Evolutionary conservation across 1,284 basidiomycete species (phyloP).

Genomic region (Malassezia sympodialis): DNA sequence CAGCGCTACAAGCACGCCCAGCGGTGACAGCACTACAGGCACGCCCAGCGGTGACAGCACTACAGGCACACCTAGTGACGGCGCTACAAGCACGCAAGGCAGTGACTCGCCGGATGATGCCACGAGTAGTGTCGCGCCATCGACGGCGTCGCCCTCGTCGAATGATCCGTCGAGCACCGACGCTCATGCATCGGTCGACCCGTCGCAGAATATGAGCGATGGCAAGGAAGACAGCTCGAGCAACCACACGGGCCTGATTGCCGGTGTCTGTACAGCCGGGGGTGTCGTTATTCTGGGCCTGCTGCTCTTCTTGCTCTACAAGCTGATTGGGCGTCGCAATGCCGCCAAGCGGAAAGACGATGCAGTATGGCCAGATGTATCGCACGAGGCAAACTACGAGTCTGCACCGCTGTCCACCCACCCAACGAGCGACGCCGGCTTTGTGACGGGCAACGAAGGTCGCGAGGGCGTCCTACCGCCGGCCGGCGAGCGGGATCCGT

Average conservation of each 20-base stretch:
- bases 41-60: too few species aligned
- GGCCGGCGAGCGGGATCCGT: conserved; percentile 19
- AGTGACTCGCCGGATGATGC: too few species aligned
- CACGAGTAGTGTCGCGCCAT: background rate
- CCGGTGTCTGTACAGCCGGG: conserved; percentile 38
- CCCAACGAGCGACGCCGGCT: conserved; percentile 41
- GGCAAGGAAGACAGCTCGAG: background rate
- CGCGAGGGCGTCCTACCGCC: background rate
- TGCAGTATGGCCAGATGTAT: conserved; percentile 44
- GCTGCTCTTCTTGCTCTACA: conserved; percentile 35
- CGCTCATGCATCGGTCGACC: background rate
- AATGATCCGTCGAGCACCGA: background rate
- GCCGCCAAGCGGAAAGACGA: conserved; percentile 29
- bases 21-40: background rate
- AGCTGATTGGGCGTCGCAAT: conserved; percentile 31
- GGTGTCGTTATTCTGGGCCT: conserved; percentile 34
- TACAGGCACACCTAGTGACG: too few species aligned
- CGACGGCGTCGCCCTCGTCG: background rate
- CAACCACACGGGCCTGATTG: conserved; percentile 35
- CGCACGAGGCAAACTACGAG: conserved; percentile 30
- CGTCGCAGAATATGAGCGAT: conserved; percentile 1
- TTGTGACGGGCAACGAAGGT: conserved; percentile 45
- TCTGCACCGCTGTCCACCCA: conserved; percentile 38
- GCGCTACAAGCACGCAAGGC: too few species aligned
- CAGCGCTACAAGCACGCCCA: too few species aligned